Evolutionary conservation across 495 filamentous ascomycete genomes (phyloP).

Genomic region (Neurospora sp.): DNA sequence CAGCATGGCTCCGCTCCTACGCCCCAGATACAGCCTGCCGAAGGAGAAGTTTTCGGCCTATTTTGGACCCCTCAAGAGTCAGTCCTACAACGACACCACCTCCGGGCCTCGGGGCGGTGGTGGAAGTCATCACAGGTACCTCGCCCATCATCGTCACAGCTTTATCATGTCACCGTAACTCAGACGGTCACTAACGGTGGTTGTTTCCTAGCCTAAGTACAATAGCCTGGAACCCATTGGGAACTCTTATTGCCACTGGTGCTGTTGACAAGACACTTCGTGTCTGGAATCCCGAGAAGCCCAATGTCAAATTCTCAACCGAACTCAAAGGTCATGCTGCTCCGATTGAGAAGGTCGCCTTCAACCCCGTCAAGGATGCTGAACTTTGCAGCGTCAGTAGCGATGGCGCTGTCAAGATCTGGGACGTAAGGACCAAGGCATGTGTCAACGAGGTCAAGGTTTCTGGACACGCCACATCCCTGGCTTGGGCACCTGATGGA

Average conservation of each 20-base stretch:
- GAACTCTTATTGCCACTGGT: constrained; percentile 79
- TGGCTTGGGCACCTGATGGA: constrained; percentile 87
- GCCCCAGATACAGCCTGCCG: constrained; percentile 42
- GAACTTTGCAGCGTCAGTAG: constrained; percentile 77
- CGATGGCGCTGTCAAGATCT: constrained; percentile 81
- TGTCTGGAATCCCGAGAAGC: constrained; percentile 84
- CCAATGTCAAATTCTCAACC: constrained; percentile 68
- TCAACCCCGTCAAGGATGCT: constrained; percentile 80
- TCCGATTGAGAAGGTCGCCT: constrained; percentile 75
- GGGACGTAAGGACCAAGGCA: constrained; percentile 79
- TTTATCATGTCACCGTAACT: not conserved
- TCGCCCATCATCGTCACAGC: not conserved
- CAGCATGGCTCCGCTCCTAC: constrained; percentile 41
- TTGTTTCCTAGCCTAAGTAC: constrained; percentile 41
- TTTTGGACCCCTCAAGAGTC: constrained; percentile 48
- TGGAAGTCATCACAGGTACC: constrained; percentile 10
- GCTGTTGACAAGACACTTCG: constrained; percentile 71
- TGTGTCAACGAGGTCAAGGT: constrained; percentile 71
- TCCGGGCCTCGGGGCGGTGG: constrained; percentile 15
- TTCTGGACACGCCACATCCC: constrained; percentile 70
- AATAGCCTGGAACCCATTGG: constrained; percentile 82
- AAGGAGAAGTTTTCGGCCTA: constrained; percentile 53
- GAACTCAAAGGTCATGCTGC: constrained; percentile 74
- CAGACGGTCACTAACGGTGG: not conserved
- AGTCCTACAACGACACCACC: constrained; percentile 51